Percentiles rank a stretch among this genome's conserved stretches.
Conservation (phyloP, 257 asterid genomes). For the Solanum okadae region DNA sequence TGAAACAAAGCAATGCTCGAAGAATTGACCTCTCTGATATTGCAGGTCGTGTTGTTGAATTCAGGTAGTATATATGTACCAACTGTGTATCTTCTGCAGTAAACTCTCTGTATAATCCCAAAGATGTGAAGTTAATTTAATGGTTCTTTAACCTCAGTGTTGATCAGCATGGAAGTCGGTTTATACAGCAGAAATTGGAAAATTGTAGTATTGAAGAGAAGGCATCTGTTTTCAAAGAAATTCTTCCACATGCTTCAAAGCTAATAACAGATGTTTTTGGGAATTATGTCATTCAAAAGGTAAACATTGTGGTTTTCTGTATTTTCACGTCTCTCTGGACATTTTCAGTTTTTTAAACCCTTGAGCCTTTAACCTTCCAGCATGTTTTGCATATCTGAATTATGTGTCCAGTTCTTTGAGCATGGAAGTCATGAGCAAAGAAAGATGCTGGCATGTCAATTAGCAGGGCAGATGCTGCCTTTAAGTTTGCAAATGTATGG, state of each 20-base stretch:
- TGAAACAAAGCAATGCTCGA: constrained; percentile 53
- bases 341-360: not conserved
- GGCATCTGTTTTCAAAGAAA: constrained; percentile 57
- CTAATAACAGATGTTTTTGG: constrained; percentile 84
- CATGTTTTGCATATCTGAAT: constrained; percentile 2
- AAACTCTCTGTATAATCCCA: not conserved
- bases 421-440: constrained; percentile 68
- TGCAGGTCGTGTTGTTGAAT: constrained; percentile 61
- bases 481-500: constrained; percentile 94
- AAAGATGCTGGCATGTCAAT: constrained; percentile 66
- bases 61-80: constrained; percentile 39
- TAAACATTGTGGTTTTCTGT: constrained; percentile 8
- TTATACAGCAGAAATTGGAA: constrained; percentile 82
- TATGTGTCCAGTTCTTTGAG: constrained; percentile 64
- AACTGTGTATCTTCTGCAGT: not conserved
- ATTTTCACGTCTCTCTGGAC: not conserved
- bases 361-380: not conserved
- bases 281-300: constrained; percentile 93
- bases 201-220: constrained; percentile 64
- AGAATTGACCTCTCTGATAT: constrained; percentile 66
- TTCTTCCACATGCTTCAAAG: constrained; percentile 71
- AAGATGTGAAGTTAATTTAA: not conserved
- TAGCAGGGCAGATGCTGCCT: constrained; percentile 58
- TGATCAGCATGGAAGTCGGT: constrained; percentile 92
- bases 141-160: constrained; percentile 31